Base-by-base conservation (phyloP, 2,329 filamentous ascomycete species). In the Alternaria tenuissima region DNA sequence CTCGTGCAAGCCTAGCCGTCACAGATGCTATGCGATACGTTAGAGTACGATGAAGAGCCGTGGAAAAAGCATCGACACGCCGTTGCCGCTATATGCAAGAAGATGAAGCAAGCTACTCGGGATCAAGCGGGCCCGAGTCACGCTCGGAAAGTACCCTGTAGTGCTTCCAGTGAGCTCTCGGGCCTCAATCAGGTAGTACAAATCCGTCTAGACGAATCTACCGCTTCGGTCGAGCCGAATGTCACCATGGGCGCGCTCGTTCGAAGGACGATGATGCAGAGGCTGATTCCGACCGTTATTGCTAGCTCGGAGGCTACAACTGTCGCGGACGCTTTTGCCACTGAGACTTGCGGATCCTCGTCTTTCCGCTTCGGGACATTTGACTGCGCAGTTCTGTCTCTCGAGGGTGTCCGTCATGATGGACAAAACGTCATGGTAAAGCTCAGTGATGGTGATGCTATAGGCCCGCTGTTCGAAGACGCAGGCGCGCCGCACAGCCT, bases 361-460 rank as follows among this genome's bases (percentile, higher is more conserved):
- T 28, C 18, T 46, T 55, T 26, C 41, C 28, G n/a, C 18, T 47
- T 46, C 18, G 41, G 41, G 4, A 43, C 28, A 9, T 38, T 46
- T 46, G 52, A 46, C 18, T 53, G 51, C 51, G 51, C 38, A 14
- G 51, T 53, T 22, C 18, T 53, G 30, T 44, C 51, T 32, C 24
- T 53, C 9, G 26, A 53, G 28, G 30, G 14, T 30, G 30, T 53
- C 51, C n/a, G 16, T 43, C n/a, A 16, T 36, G 41, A 44, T 44
- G 39, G 51, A 44, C 51, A 53, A 22, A 9, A 44, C 14, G 39
- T 44, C 7, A 44, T 42, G 24, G 26, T 24, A 53, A 53, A 24
- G 28, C 38, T 42, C 26, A 20, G 22, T 36, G 39, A 44, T 44
- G n/a, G 39, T 36, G 39, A 53, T 24, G 41, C 20, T 22, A 22